Conservation (phyloP, 2,329 filamentous ascomycete genomes). For the Botrytis deweyae region DNA sequence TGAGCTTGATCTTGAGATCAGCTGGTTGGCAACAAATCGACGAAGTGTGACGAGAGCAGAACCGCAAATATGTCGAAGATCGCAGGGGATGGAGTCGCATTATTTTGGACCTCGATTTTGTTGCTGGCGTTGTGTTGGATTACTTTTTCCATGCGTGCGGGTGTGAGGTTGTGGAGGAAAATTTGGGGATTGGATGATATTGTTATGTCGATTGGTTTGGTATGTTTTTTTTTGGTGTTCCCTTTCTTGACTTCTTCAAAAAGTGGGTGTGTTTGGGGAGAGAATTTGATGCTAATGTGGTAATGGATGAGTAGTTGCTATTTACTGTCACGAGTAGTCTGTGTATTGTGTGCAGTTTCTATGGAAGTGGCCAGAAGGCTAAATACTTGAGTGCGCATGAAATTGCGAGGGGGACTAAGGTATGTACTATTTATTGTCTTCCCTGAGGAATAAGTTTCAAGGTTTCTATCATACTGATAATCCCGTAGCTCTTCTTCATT, state of each 20-base stretch:
- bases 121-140: slow-evolving; percentile 34
- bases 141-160: slow-evolving; percentile 29
- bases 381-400: slow-evolving; percentile 22
- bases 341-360: slow-evolving; percentile 36
- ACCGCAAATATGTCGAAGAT: slow-evolving; percentile 31
- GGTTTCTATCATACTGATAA: slow-evolving; percentile 14
- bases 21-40: neutral
- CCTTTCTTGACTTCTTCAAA: neutral
- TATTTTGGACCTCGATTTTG: slow-evolving; percentile 34
- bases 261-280: neutral
- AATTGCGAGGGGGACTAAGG: slow-evolving; percentile 33
- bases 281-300: neutral
- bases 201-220: slow-evolving; percentile 35
- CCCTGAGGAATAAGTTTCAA: neutral
- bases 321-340: slow-evolving; percentile 13
- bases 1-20: neutral
- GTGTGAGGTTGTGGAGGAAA: slow-evolving; percentile 35
- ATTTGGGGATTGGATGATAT: slow-evolving; percentile 36
- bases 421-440: slow-evolving; percentile 19
- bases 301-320: neutral
- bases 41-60: neutral
- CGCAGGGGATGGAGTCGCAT: slow-evolving; percentile 33
- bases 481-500: slow-evolving; percentile 40
- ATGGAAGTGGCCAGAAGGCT: slow-evolving; percentile 36
- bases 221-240: slow-evolving; percentile 24